phyloP scores from a whole-genome alignment of 768 basidiomycete species.

The Lyophyllum semitale region DNA sequence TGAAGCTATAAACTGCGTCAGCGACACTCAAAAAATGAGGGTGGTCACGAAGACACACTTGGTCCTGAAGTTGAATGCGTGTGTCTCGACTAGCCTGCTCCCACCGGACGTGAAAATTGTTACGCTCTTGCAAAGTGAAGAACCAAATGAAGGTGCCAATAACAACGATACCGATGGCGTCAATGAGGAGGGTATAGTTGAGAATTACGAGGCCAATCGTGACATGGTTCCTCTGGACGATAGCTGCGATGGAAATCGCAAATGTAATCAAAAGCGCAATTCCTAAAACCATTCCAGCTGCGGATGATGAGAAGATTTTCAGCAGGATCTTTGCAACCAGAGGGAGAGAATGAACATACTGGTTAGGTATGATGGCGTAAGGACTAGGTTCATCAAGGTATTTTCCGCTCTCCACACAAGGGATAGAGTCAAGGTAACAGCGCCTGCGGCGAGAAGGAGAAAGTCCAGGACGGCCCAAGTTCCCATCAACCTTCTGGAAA shows the following conservation, averaged over 20 bases:
- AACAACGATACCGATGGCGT: constrained; percentile 59
- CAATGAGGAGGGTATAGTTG: constrained; percentile 72
- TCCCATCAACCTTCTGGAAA: constrained; percentile 68
- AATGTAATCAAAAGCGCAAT: constrained; percentile 68
- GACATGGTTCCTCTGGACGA: constrained; percentile 70
- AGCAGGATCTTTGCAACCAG: neutral
- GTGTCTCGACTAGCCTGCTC: constrained; percentile 41
- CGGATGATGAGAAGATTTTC: neutral
- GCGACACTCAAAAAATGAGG: neutral
- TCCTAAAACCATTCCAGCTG: constrained; percentile 75
- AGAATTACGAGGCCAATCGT: constrained; percentile 72
- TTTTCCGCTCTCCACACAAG: constrained; percentile 70
- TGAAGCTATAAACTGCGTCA: constrained; percentile 47
- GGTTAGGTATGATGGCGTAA: constrained; percentile 57
- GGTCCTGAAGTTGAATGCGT: constrained; percentile 68
- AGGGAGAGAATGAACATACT: constrained; percentile 41
- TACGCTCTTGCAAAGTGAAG: constrained; percentile 72
- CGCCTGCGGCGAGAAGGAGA: constrained; percentile 70
- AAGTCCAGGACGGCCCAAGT: constrained; percentile 75
- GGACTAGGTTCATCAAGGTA: constrained; percentile 73
- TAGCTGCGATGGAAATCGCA: constrained; percentile 67
- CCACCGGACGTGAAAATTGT: constrained; percentile 67
- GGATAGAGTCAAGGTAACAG: constrained; percentile 64
- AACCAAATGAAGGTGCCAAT: constrained; percentile 82
- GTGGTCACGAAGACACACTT: constrained; percentile 43